A percentile compares a stretch with the other conserved stretches of the same genome.
phyloP scores from a whole-genome alignment of 805 yeast genomes.

The Candida sanyiensis region DNA sequence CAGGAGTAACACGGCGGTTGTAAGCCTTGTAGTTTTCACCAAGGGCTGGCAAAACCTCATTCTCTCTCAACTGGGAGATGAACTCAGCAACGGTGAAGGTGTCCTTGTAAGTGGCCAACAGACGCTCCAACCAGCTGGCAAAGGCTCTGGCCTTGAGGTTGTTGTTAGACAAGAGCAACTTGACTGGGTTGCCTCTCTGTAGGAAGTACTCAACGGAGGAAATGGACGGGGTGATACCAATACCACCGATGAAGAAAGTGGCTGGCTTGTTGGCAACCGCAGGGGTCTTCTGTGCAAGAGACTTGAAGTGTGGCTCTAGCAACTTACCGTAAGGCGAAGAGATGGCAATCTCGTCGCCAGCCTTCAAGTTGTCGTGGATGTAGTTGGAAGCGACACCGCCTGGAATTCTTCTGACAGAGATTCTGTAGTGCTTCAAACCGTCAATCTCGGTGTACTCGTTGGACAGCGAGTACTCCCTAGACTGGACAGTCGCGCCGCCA shows the following conservation, averaged over 20 bases:
- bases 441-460: conserved; percentile 25
- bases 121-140: conserved; percentile 11
- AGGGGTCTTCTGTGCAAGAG: conserved; percentile 20
- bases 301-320: conserved; percentile 25
- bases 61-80: conserved; percentile 6
- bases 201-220: conserved; percentile 40
- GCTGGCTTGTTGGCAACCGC: conserved; percentile 23
- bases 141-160: conserved; percentile 13
- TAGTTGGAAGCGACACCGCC: conserved; percentile 47
- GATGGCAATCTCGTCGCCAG: conserved; percentile 43
- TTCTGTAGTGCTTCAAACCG: conserved; percentile 38
- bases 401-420: conserved; percentile 47
- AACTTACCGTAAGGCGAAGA: conserved; percentile 60
- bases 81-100: conserved; percentile 13
- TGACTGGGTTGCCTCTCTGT: conserved; percentile 14
- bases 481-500: conserved; percentile 35
- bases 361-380: conserved; percentile 41
- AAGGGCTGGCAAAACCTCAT: conserved; percentile 1
- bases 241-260: conserved; percentile 53
- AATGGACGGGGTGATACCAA: conserved; percentile 61
- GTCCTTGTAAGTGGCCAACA: conserved; percentile 12
- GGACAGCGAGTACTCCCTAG: conserved; percentile 58
- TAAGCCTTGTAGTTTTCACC: conserved; percentile 5
- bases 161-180: conserved; percentile 14
- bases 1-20: conserved; percentile 8